Evolutionary conservation across 176 grass and related monocot genomes (phyloP), one percentile per base, ranked within the genome.

Genomic region (Guadua angustifolia): DNA sequence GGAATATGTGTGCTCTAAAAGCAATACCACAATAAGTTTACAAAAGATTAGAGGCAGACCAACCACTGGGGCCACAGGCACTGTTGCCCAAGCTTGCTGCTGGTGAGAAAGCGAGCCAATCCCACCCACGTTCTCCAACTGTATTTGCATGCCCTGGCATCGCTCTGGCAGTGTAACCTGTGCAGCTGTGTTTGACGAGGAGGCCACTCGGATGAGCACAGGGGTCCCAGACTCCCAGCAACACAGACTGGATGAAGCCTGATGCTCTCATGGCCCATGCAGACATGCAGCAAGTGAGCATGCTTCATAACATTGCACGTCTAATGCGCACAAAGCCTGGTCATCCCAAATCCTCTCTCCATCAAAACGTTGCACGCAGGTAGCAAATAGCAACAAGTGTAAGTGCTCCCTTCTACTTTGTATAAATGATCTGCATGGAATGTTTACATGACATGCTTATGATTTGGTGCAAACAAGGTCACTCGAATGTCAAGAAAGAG

Each of bases 341-440:
- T 19, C 1, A 22, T 26, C 69, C 69, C 56, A 45, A 59, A 44
- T 59, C 13, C 7, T 2, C 15, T 61, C 13, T 62, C 35, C 38
- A 77, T 62, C 24, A 61, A 60, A 64, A 16, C 18, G 5, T 17
- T 63, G 59, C n/a, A 65, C 14, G 43, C 76, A 79, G 0, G 24
- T 32, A 62, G 57, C 13, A 45, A 77, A 77, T 10, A 29, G n/a
- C 22, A 62, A 62, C 38, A 62, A 19, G 42, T 64, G 24, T 32
- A 16, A 78, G 36, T 78, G 1, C 7, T 32, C 16, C 60, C 5
- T 63, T 63, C 60, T 63, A 29, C 57, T 24, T 44, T 68, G 35
- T n/a, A 68, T 68, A n/a, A 45, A 71, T 71, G 43, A 47, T 73
- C 15, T 73, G 45, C 16, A 73, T 73, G 45, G 45, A 73, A 29